Evolutionary conservation across 129 eudicot species (phyloP), one percentile per base, ranked within the genome.

Genomic region (Lactuca sativa): DNA sequence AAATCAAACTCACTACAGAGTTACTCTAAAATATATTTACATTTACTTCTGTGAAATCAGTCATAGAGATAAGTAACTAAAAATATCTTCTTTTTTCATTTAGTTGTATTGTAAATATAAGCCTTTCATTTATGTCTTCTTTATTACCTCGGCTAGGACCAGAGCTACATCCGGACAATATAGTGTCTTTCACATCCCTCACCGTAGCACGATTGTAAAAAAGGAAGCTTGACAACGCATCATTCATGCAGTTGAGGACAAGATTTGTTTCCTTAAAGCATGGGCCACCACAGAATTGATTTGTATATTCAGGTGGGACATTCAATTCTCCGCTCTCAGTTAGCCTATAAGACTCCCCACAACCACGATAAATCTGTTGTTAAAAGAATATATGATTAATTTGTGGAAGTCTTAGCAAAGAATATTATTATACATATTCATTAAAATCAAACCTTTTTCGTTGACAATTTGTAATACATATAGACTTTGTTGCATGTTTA

Each of bases 271-370:
- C 97, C 11, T 64, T 58, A 12, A 85, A 52, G 64, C 97, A 91
- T 9, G 95, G 87, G 18, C 97, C 95, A 0, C 59, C 25, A 71
- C 97, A 91, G 71, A 75, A 91, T 43, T 87, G 83, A n/a, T 91
- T 86, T 0, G 82, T 78, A 63, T 81, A 74, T 31, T 82, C 88
- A 0, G 74, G 84, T 30, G 86, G 88, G 41, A 91, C 86, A 44
- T 87, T 48, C 11, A 91, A 81, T 38, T 87, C 81, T 9, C 97
- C 97, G 2, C 74, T 77, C 58, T 74, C 70, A 2, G 90, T 81
- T 67, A 91, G 74, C 62, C 97, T 85, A 43, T 87, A 84, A 0
- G 82, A 74, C 67, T 79, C 83, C 31, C 72, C 86, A 18, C 97
- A 91, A 40, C 79, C 69, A 67, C 82, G 77, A 73, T 91, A 91